Percentiles rank a stretch among this genome's conserved stretches.
These are phyloP conservation scores for Penicillium aurantiogriseum DNA, from an alignment of 2,329 filamentous ascomycete species.

Conservation along the genomic window DNA sequence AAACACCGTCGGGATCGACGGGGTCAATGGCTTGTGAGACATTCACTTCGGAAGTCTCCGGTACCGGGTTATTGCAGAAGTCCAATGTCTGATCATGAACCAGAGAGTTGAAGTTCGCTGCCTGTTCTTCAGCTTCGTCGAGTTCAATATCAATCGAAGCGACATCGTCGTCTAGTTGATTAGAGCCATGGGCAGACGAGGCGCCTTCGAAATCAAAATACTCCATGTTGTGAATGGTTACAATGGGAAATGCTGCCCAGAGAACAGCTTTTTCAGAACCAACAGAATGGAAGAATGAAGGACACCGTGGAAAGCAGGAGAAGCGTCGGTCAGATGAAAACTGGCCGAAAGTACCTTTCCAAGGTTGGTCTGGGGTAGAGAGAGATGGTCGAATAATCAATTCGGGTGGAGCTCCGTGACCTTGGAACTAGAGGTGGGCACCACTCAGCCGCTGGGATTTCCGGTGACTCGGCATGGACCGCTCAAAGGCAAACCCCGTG, in stretches of 20 bases:
- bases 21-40: constrained; percentile 21
- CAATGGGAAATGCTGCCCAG: background rate
- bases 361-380: constrained; percentile 30
- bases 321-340: constrained; percentile 21
- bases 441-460: constrained; percentile 13
- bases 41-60: constrained; percentile 21
- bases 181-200: constrained; percentile 35
- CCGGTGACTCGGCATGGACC: constrained; percentile 11
- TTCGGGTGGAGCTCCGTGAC: constrained; percentile 13
- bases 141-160: constrained; percentile 40
- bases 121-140: constrained; percentile 40
- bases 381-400: constrained; percentile 19
- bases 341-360: constrained; percentile 11
- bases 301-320: constrained; percentile 7
- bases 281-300: background rate
- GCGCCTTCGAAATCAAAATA: constrained; percentile 51
- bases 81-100: constrained; percentile 43
- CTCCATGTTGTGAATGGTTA: constrained; percentile 37
- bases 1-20: constrained; percentile 31
- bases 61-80: constrained; percentile 35
- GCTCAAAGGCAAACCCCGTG: background rate
- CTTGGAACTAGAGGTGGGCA: constrained; percentile 4
- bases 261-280: background rate
- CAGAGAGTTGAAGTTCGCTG: constrained; percentile 41
- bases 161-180: constrained; percentile 39